Base-by-base conservation (phyloP, 2,329 filamentous ascomycete genomes). In the Cercospora sp. region DNA sequence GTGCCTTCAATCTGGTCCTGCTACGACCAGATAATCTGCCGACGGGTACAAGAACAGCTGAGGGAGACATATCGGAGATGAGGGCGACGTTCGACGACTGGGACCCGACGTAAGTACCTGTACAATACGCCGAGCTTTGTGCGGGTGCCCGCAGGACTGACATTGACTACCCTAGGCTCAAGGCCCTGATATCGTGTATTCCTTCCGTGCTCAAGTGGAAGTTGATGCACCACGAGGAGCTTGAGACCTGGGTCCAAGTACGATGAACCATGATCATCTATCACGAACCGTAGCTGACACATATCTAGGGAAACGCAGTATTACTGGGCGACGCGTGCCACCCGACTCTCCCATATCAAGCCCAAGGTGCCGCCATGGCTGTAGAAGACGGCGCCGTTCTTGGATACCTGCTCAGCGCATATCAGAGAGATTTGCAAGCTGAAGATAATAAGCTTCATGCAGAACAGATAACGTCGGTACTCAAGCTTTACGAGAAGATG, bases 301-400 rank as follows among this genome's bases (percentile, higher is more conserved):
- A 1, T 1, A 9, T 28, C 9, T 5, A 53, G 48, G 48, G 67
- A 6, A 40, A 36, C 16, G 62, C 61, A 16, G 60, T 61, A 13
- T 18, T 68, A 6, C 61, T 78, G 1, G 88, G 88, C 10, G 88
- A 90, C 70, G 81, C 86, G 0, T 89, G 87, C 68, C 88, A 89
- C 73, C 85, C 87, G 31, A 51, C 40, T 31, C 18, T 48, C 1
- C 87, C 87, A 2, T 86, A 87, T 70, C 80, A 87, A 30, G 88
- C 86, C 0, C 89, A 87, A 75, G 89, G 89, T 0, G 89, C 89
- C n/a, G 89, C 89, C 73, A 88, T 85, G 0, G 85, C 87, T 0
- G 80, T 91, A 0, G 89, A 91, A 73, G 89, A 91, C 62, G 89
- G 88, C 0, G 87, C 88, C 0, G 87, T 89, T 0, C 78, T 91